Evolutionary conservation across 202 grass and related monocot genomes (phyloP).

Genomic region (Setaria italica): DNA sequence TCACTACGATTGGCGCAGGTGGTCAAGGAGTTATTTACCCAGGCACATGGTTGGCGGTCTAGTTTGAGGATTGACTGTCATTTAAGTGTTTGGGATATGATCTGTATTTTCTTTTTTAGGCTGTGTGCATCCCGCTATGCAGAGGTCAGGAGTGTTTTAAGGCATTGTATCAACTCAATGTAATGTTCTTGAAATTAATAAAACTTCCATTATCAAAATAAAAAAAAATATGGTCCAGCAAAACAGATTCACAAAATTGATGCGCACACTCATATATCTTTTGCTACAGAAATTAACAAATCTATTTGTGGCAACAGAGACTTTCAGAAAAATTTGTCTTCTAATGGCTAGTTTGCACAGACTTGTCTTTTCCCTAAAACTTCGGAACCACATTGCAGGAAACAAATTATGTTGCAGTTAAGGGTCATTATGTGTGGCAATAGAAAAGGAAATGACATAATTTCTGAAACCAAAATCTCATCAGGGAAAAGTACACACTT

Average conservation of each 20-base stretch:
- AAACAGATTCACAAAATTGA: neutral
- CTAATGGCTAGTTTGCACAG: neutral
- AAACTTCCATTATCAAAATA: too few relatives aligned
- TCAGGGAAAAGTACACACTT: neutral
- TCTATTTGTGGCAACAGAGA: neutral
- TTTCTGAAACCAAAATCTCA: neutral
- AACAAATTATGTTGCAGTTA: neutral
- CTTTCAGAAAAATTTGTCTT: neutral
- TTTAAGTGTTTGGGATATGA: too few relatives aligned
- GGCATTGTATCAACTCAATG: too few relatives aligned
- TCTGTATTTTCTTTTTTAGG: too few relatives aligned
- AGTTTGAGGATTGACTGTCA: too few relatives aligned
- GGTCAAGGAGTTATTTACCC: too few relatives aligned
- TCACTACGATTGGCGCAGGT: too few relatives aligned
- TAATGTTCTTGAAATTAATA: too few relatives aligned
- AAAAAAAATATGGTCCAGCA: neutral
- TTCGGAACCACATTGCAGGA: neutral
- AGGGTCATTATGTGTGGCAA: neutral
- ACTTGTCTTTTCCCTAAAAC: neutral
- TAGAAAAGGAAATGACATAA: conserved; percentile 10
- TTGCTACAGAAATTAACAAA: neutral
- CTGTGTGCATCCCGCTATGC: too few relatives aligned
- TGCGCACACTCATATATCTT: neutral
- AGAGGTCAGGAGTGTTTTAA: too few relatives aligned
- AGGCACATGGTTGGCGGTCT: too few relatives aligned